phyloP scores from a whole-genome alignment of 495 filamentous ascomycete genomes.

The Niebla homalea region DNA sequence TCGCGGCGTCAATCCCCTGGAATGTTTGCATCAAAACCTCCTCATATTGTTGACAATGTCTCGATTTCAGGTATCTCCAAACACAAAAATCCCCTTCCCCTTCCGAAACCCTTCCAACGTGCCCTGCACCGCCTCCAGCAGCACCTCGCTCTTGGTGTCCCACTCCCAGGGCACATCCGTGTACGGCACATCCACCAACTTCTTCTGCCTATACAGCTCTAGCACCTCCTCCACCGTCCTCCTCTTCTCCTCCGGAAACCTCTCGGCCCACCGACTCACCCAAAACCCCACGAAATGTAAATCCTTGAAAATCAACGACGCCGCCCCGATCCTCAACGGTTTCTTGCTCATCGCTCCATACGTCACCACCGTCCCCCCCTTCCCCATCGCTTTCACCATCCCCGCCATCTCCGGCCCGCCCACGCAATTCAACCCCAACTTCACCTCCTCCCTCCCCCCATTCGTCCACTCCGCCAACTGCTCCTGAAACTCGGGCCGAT shows the following conservation, averaged over 20 bases:
- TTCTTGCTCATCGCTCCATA: conserved; percentile 92
- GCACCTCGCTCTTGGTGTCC: conserved; percentile 51
- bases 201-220: conserved; percentile 53
- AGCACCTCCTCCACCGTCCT: conserved; percentile 72
- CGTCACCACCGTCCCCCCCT: conserved; percentile 65
- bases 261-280: conserved; percentile 79
- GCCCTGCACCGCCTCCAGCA: conserved; percentile 53
- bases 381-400: conserved; percentile 53
- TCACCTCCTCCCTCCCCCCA: conserved; percentile 51
- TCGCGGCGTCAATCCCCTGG: not conserved
- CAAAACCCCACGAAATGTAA: conserved; percentile 83
- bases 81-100: conserved; percentile 86
- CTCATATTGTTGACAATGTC: not conserved
- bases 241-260: conserved; percentile 59
- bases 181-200: conserved; percentile 71
- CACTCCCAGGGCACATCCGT: conserved; percentile 67
- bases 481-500: conserved; percentile 48
- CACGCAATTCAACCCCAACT: conserved; percentile 82
- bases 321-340: conserved; percentile 63
- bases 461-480: conserved; percentile 55
- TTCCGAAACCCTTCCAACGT: conserved; percentile 67
- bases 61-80: conserved; percentile 35
- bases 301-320: conserved; percentile 81
- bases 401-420: conserved; percentile 72
- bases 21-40: not conserved